Conservation (phyloP, 768 basidiomycete genomes). For the Podaxis sp. region DNA sequence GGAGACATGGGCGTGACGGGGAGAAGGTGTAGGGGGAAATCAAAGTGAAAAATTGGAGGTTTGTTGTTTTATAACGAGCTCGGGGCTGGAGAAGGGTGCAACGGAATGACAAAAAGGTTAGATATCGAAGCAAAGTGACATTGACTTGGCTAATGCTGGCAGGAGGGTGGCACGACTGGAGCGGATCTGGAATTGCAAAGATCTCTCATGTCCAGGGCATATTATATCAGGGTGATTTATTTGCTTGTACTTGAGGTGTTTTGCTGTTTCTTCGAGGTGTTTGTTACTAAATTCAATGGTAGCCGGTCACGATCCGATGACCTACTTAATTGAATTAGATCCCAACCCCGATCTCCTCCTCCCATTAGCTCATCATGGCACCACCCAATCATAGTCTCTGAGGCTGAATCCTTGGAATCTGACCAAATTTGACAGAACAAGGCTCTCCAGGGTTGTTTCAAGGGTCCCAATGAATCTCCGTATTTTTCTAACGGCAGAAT, state of each 20-base stretch:
- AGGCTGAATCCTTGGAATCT: constrained; percentile 9
- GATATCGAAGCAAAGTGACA: constrained; percentile 27
- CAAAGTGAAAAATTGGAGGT: constrained; percentile 19
- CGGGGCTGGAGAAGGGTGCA: constrained; percentile 25
- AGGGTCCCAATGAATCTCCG: not conserved
- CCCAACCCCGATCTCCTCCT: not conserved
- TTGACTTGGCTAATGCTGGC: constrained; percentile 30
- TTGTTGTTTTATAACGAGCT: constrained; percentile 34
- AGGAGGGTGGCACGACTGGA: constrained; percentile 29
- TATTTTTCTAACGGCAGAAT: constrained; percentile 2
- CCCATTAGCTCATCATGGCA: constrained; percentile 2
- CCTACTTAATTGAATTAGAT: constrained; percentile 3
- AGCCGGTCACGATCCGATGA: constrained; percentile 19
- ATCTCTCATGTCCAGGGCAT: constrained; percentile 28
- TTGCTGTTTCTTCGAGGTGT: constrained; percentile 29
- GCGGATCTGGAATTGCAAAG: constrained; percentile 35
- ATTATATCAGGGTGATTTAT: constrained; percentile 18
- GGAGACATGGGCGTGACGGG: constrained; percentile 50
- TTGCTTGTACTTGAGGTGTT: constrained; percentile 14
- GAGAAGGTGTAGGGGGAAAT: constrained; percentile 17
- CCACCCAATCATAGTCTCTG: not conserved
- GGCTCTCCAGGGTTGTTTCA: not conserved
- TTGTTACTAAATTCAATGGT: constrained; percentile 22
- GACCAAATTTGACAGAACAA: not conserved
- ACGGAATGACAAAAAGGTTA: constrained; percentile 24